Conservation (phyloP, 2,329 filamentous ascomycete genomes). For the Colletotrichum karsti region DNA sequence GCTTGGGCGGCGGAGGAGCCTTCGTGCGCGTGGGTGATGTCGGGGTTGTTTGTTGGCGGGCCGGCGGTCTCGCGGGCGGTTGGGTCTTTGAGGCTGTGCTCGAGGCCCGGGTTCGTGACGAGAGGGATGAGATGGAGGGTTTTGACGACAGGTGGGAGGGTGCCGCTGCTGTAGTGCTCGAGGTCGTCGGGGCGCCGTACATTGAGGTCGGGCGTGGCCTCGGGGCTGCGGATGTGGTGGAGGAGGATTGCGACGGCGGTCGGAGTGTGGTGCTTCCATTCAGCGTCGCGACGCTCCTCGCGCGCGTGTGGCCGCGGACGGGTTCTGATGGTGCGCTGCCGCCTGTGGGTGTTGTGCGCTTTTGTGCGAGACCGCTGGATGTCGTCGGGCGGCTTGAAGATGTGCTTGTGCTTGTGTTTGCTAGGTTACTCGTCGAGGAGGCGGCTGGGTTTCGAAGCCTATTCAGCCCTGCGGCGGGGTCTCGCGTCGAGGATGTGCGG, state of each 20-base stretch:
- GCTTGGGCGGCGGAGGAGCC: conserved; percentile 47
- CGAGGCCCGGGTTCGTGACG: neutral
- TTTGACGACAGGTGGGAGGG: neutral
- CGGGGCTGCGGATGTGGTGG: conserved; percentile 28
- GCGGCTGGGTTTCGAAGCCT: neutral
- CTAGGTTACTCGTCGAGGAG: conserved; percentile 33
- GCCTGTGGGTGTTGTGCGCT: conserved; percentile 35
- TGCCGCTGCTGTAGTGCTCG: neutral
- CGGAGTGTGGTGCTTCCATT: conserved; percentile 48
- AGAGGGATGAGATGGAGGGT: neutral
- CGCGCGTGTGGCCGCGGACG: conserved; percentile 41
- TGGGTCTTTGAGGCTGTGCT: neutral
- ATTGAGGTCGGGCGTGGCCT: conserved; percentile 13
- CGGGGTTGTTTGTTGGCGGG: neutral
- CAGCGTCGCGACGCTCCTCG: conserved; percentile 50
- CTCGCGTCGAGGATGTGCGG: conserved; percentile 15
- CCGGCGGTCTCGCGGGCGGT: neutral
- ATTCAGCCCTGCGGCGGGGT: conserved; percentile 17
- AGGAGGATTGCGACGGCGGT: conserved; percentile 41
- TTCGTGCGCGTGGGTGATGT: conserved; percentile 31
- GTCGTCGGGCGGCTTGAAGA: conserved; percentile 34
- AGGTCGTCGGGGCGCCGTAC: conserved; percentile 9
- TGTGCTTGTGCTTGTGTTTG: conserved; percentile 3
- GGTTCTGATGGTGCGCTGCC: neutral
- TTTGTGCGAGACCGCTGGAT: conserved; percentile 34